Evolutionary conservation across 768 basidiomycete genomes (phyloP), one percentile per base, ranked within the genome.

Genomic region (Hygrophoropsis aurantiaca): DNA sequence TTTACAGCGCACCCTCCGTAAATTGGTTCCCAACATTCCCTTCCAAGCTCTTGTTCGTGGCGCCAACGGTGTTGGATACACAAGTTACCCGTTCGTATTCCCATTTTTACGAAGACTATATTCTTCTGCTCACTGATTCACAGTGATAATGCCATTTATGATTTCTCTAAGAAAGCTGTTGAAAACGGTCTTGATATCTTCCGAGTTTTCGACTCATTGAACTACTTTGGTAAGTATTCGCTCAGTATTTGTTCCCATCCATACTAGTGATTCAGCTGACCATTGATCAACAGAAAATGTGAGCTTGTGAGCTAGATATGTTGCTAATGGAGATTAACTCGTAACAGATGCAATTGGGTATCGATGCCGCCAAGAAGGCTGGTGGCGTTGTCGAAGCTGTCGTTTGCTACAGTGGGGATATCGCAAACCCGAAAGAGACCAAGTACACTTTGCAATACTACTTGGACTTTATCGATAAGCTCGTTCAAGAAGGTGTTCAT

Each of bases 161-260:
- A 97, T 68, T 99, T 99, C 75, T 97, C 91, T 51, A 95, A 94
- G 77, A 95, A 95, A 67, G 97, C 97, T 19, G 95, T 99, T n/a
- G 94, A 98, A 72, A 97, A 97, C 58, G 97, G 97, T 63, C 81
- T 98, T 40, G 97, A 99, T 70, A 99, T 99, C 66, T 99, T 99
- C 90, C 83, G 97, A 61, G 93, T 99, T 44, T 99, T 99, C 58
- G 97, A 99, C 68, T 97, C 97, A 24, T 74, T 99, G 70, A 99
- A 99, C 76, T 99, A 98, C 69, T 87, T 99, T 53, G 95, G 94
- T 86, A 69, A 42, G 82, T 74, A 38, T 9, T 20, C 27, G 13
- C 25, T 26, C 7, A 6, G 7, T 30, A 7, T 13, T 30, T 30
- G 27, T 30, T 30, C 7, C 6, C 13, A 13, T 30, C 27, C n/a